These are phyloP conservation scores for Hymenoscyphus occultus DNA, from an alignment of 2,329 filamentous ascomycete species.

Conservation along the genomic window DNA sequence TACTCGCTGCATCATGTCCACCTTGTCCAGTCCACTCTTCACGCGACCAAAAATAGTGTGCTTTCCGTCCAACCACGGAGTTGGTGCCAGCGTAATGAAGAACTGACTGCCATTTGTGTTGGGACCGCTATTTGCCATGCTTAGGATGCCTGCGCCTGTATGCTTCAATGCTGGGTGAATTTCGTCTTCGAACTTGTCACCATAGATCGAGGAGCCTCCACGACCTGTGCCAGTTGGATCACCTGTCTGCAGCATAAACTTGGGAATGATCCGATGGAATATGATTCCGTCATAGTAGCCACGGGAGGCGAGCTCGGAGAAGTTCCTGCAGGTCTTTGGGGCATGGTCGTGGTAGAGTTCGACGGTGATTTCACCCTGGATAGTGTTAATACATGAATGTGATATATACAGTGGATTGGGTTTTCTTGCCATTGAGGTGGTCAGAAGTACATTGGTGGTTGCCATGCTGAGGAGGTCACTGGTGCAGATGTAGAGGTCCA, in stretches of 20 bases:
- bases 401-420: neutral
- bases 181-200: conserved; percentile 92
- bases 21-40: conserved; percentile 75
- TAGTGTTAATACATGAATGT: conserved; percentile 7
- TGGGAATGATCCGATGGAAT: conserved; percentile 92
- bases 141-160: conserved; percentile 88
- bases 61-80: conserved; percentile 95
- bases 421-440: conserved; percentile 71
- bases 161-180: conserved; percentile 77
- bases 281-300: conserved; percentile 85
- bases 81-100: conserved; percentile 90
- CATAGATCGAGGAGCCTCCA: conserved; percentile 86
- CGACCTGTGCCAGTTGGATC: conserved; percentile 93
- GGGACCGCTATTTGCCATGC: conserved; percentile 93
- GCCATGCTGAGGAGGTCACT: conserved; percentile 52
- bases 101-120: conserved; percentile 96
- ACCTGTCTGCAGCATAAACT: conserved; percentile 95
- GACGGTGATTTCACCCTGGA: conserved; percentile 74
- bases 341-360: conserved; percentile 91
- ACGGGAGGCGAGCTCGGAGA: conserved; percentile 71
- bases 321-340: conserved; percentile 87
- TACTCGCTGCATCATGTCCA: conserved; percentile 84
- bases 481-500: neutral
- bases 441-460: conserved; percentile 74
- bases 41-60: conserved; percentile 96